Percentiles rank a stretch among this genome's conserved stretches.
phyloP scores from a whole-genome alignment of 768 basidiomycete species.

The Boletus rubroflammeus region DNA sequence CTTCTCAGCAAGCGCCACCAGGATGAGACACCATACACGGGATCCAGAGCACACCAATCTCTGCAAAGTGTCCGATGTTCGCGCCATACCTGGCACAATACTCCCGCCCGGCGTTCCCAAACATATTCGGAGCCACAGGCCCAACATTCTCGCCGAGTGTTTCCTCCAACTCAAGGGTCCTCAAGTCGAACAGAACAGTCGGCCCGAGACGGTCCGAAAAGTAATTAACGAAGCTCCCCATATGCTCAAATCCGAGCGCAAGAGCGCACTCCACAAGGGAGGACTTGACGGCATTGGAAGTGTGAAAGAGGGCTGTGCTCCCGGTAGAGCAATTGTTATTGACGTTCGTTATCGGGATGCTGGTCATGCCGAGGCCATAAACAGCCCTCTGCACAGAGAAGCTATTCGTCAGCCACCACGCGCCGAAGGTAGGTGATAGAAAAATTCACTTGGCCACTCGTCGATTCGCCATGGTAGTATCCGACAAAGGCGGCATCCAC shows the following conservation, averaged over 20 bases:
- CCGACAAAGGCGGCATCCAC: conserved; percentile 71
- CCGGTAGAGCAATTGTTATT: conserved; percentile 86
- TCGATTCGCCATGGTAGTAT: conserved; percentile 75
- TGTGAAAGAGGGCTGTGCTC: conserved; percentile 68
- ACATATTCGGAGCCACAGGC: conserved; percentile 66
- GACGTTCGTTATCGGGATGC: conserved; percentile 79
- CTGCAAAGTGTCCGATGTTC: conserved; percentile 58
- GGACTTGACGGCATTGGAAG: conserved; percentile 63
- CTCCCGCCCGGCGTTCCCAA: conserved; percentile 65
- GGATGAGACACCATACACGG: not conserved
- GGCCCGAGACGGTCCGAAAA: conserved; percentile 52
- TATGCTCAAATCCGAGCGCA: conserved; percentile 84
- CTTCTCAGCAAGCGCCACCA: not conserved
- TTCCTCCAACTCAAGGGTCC: conserved; percentile 45
- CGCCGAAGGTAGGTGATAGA: not conserved
- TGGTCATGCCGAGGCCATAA: conserved; percentile 76
- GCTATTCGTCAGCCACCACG: not conserved
- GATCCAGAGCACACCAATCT: conserved; percentile 54
- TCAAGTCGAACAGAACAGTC: conserved; percentile 38
- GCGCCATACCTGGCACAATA: conserved; percentile 71
- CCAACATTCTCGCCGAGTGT: conserved; percentile 56
- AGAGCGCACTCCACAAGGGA: conserved; percentile 71
- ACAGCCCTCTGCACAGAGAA: conserved; percentile 52
- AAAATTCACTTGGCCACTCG: conserved; percentile 56
- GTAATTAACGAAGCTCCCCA: conserved; percentile 70